These are phyloP conservation scores for Nakaseomyces nivariensis DNA, from an alignment of 1,139 yeast species.

Conservation along the genomic window DNA sequence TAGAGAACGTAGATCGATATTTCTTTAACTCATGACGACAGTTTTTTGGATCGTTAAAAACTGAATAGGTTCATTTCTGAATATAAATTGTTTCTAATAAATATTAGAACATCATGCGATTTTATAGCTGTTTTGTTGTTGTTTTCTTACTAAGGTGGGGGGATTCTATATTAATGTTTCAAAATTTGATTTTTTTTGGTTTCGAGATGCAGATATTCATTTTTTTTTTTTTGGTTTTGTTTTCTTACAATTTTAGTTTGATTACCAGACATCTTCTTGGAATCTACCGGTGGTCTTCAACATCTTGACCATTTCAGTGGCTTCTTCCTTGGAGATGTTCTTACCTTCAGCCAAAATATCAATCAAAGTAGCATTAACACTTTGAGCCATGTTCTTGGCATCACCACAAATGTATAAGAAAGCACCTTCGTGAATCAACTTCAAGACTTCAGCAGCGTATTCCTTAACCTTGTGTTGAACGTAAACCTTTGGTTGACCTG, in stretches of 20 bases:
- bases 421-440: slow-evolving; percentile 64
- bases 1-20: neutral
- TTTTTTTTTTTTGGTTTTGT: neutral
- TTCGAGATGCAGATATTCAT: neutral
- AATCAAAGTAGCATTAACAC: slow-evolving; percentile 69
- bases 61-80: neutral
- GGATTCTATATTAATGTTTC: too few species aligned
- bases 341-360: slow-evolving; percentile 50
- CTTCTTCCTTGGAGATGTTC: slow-evolving; percentile 49
- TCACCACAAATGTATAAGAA: slow-evolving; percentile 95
- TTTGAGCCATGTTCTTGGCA: slow-evolving; percentile 93
- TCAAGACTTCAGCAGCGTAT: slow-evolving; percentile 43
- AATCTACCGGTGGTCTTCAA: slow-evolving; percentile 79
- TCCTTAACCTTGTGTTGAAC: slow-evolving; percentile 76
- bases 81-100: neutral
- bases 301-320: slow-evolving; percentile 68
- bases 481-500: slow-evolving; percentile 55
- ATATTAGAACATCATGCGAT: neutral
- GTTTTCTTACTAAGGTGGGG: too few species aligned
- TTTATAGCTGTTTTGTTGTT: neutral
- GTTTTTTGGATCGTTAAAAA: neutral
- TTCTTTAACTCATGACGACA: neutral
- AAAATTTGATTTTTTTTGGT: too few species aligned
- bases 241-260: neutral
- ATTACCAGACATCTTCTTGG: slow-evolving; percentile 95